Evolutionary conservation across 768 basidiomycete genomes (phyloP).

Genomic region (Boletus tylopilopsis): DNA sequence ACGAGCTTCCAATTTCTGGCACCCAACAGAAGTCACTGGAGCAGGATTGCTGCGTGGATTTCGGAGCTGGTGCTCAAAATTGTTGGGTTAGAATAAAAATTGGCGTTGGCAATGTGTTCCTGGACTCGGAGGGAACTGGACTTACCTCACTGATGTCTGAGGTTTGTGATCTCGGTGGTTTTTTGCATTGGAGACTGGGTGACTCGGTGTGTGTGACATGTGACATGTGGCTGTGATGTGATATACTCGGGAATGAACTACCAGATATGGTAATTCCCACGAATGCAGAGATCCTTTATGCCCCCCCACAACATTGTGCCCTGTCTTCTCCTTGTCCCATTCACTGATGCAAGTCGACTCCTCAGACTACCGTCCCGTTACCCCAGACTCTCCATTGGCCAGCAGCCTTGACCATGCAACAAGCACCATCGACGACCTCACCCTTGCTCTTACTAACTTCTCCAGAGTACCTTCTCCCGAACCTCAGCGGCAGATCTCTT

Average conservation of each 20-base stretch:
- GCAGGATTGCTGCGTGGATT: constrained; percentile 73
- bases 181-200: too few species aligned
- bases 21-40: constrained; percentile 48
- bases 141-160: too few species aligned
- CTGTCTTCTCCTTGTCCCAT: background rate
- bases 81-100: constrained; percentile 34
- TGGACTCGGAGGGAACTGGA: too few species aligned
- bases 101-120: constrained; percentile 2
- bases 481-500: constrained; percentile 45
- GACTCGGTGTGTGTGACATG: too few species aligned
- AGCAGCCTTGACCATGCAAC: constrained; percentile 51
- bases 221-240: too few species aligned
- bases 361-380: constrained; percentile 35
- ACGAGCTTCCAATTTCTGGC: constrained; percentile 70
- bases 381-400: constrained; percentile 49
- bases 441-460: constrained; percentile 65
- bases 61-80: constrained; percentile 55
- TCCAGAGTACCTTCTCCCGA: constrained; percentile 76
- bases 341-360: constrained; percentile 24
- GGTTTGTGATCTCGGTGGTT: too few species aligned
- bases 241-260: background rate
- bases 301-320: constrained; percentile 3
- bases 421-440: constrained; percentile 76
- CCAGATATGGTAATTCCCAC: constrained; percentile 21
- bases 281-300: background rate